These are phyloP conservation scores for Fusarium xylarioides DNA, from an alignment of 2,329 filamentous ascomycete species.

Conservation along the genomic window DNA sequence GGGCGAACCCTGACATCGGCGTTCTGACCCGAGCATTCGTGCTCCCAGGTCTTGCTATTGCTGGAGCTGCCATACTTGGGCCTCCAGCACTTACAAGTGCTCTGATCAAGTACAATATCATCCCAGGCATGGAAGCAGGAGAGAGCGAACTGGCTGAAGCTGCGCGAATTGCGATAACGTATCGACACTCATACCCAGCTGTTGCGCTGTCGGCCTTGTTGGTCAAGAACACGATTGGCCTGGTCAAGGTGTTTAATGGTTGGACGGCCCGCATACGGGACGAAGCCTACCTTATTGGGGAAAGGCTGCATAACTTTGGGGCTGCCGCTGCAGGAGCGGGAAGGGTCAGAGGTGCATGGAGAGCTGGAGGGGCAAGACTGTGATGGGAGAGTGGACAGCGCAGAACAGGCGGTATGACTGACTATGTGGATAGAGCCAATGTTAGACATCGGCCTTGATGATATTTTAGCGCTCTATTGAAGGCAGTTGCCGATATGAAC, in stretches of 20 bases:
- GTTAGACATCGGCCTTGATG: slow-evolving; percentile 7
- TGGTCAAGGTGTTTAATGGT: slow-evolving; percentile 70
- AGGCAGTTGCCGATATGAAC: not conserved
- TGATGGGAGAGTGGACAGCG: slow-evolving; percentile 39
- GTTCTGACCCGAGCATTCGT: slow-evolving; percentile 88
- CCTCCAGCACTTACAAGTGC: slow-evolving; percentile 68
- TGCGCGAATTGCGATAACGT: slow-evolving; percentile 51
- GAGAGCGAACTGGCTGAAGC: slow-evolving; percentile 40
- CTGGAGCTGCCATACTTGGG: slow-evolving; percentile 66
- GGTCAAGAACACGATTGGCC: slow-evolving; percentile 55
- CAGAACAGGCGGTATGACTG: not conserved
- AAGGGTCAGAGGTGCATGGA: slow-evolving; percentile 50
- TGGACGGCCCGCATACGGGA: slow-evolving; percentile 89
- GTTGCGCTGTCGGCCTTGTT: slow-evolving; percentile 60
- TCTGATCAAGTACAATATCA: slow-evolving; percentile 42
- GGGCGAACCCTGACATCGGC: slow-evolving; percentile 78
- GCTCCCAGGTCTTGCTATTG: slow-evolving; percentile 75
- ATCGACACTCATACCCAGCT: slow-evolving; percentile 75
- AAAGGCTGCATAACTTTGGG: slow-evolving; percentile 93
- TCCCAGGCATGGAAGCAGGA: slow-evolving; percentile 25
- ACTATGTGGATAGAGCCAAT: not conserved
- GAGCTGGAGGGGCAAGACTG: slow-evolving; percentile 46
- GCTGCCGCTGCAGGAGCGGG: slow-evolving; percentile 51
- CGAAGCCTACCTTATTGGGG: slow-evolving; percentile 95
- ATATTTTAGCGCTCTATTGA: slow-evolving; percentile 14